These are phyloP conservation scores for Lophium mytilinum DNA, from an alignment of 495 filamentous ascomycete species.

Conservation along the genomic window DNA sequence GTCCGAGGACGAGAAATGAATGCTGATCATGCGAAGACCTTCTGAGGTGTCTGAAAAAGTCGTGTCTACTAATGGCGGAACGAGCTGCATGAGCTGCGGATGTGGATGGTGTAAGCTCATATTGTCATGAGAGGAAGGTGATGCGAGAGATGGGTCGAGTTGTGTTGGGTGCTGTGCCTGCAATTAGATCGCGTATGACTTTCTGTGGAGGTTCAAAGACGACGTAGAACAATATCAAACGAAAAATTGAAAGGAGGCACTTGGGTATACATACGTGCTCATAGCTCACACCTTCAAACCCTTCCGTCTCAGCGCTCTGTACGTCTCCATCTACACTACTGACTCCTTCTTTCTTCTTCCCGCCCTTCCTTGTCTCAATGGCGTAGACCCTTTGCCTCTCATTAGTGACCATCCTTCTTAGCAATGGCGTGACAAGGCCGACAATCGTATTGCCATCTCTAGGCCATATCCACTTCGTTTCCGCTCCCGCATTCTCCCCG, in stretches of 20 bases:
- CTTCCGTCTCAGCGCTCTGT: neutral
- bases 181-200: too few relatives aligned
- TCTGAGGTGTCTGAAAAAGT: neutral
- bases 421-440: slow-evolving; percentile 47
- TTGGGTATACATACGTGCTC: too few relatives aligned
- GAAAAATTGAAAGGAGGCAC: too few relatives aligned
- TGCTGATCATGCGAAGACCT: neutral
- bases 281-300: neutral
- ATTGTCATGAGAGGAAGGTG: too few relatives aligned
- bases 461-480: slow-evolving; percentile 45
- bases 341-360: slow-evolving; percentile 40
- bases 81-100: neutral
- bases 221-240: too few relatives aligned
- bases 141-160: neutral
- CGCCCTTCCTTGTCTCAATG: slow-evolving; percentile 48
- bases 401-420: slow-evolving; percentile 58
- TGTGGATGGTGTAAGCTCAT: too few relatives aligned
- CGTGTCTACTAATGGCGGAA: neutral
- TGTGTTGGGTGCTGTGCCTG: neutral
- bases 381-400: slow-evolving; percentile 57
- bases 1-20: too few relatives aligned
- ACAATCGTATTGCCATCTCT: slow-evolving; percentile 47
- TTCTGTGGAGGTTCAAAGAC: too few relatives aligned
- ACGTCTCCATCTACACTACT: slow-evolving; percentile 8
- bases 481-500: slow-evolving; percentile 7